A percentile compares a stretch with the other conserved stretches of the same genome.
These are phyloP conservation scores for Kwoniella sp. DNA, from an alignment of 768 basidiomycete genomes.

Conservation along the genomic window DNA sequence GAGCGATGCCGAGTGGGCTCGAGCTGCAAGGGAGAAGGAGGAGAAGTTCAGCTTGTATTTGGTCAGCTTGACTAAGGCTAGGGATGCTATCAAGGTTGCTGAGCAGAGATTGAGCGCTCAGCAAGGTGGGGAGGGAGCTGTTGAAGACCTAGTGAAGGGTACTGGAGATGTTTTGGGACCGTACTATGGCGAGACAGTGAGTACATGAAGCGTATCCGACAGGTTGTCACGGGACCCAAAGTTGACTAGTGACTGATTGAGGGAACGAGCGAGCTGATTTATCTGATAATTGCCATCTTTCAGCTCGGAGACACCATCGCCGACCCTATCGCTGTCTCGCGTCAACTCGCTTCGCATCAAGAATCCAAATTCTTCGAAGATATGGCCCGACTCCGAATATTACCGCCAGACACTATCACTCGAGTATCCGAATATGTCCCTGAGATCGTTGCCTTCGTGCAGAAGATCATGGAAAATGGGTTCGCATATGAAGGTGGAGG, in stretches of 20 bases:
- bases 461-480: conserved; percentile 80
- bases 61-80: conserved; percentile 66
- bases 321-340: conserved; percentile 77
- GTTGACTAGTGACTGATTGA: no score
- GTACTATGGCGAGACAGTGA: conserved; percentile 42
- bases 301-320: conserved; percentile 79
- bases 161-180: conserved; percentile 74
- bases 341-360: conserved; percentile 80
- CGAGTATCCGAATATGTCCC: conserved; percentile 97
- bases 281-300: no score
- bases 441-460: conserved; percentile 86
- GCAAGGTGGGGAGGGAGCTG: conserved; percentile 20
- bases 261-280: no score
- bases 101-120: conserved; percentile 59
- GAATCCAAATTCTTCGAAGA: conserved; percentile 86
- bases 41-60: conserved; percentile 94
- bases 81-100: conserved; percentile 63
- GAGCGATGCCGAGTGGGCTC: conserved; percentile 66
- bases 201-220: no score
- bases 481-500: conserved; percentile 77
- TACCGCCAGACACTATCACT: conserved; percentile 84
- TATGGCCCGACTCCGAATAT: conserved; percentile 84
- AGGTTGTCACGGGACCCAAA: no score
- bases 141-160: conserved; percentile 64
- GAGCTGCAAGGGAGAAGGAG: conserved; percentile 71